phyloP scores from a whole-genome alignment of 2,329 filamentous ascomycete species.

The Colletotrichum sp. region DNA sequence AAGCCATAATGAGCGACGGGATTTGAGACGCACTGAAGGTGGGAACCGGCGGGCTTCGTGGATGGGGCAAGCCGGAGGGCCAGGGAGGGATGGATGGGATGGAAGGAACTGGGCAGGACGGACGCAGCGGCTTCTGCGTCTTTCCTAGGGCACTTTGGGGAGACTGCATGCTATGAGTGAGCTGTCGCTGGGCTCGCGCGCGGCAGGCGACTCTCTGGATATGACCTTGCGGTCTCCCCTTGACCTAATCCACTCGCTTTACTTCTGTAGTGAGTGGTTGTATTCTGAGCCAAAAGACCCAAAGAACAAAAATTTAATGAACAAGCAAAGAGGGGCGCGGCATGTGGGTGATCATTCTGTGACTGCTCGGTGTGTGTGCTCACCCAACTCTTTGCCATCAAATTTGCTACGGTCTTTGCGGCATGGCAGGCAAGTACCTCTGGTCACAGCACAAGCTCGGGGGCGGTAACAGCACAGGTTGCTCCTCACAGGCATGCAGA shows the following conservation, averaged over 20 bases:
- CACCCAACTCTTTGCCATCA: background rate
- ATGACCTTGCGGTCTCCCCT: constrained; percentile 4
- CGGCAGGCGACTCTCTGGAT: background rate
- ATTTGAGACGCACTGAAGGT: constrained; percentile 2
- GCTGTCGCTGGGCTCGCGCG: background rate
- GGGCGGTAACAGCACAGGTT: background rate
- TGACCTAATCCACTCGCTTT: constrained; percentile 13
- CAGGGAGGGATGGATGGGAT: background rate
- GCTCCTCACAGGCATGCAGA: background rate
- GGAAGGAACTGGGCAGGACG: background rate
- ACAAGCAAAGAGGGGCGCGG: constrained; percentile 15
- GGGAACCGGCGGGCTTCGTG: background rate
- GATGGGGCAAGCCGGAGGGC: background rate
- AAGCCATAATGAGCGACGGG: constrained; percentile 18
- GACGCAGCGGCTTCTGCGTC: background rate
- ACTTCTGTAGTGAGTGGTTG: constrained; percentile 15
- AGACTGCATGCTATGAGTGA: background rate
- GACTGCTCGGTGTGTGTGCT: constrained; percentile 14
- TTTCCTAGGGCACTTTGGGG: background rate
- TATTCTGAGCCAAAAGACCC: constrained; percentile 17
- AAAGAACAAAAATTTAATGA: constrained; percentile 16
- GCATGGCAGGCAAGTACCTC: background rate
- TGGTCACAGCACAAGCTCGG: background rate
- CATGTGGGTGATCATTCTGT: constrained; percentile 19
- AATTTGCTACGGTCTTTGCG: constrained; percentile 4